These are phyloP conservation scores for Gnomoniopsis smithogilvyi DNA, from an alignment of 2,329 filamentous ascomycete species.

Conservation along the genomic window DNA sequence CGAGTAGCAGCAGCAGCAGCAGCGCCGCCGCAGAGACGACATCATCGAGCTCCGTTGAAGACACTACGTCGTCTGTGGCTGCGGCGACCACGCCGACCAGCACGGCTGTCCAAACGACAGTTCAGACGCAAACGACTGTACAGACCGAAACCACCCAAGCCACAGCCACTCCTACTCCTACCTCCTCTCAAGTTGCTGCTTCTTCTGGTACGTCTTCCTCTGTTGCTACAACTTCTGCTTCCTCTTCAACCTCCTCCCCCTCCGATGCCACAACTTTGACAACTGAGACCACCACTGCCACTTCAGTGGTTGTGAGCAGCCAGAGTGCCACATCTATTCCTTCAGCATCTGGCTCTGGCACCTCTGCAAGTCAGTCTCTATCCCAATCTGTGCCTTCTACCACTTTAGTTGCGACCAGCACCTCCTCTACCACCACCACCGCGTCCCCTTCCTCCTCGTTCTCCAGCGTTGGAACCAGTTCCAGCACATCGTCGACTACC, in stretches of 20 bases:
- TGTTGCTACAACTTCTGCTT: slow-evolving; percentile 17
- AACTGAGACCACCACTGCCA: slow-evolving; percentile 23
- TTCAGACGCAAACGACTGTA: slow-evolving; percentile 22
- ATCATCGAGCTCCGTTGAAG: neutral
- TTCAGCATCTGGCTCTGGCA: slow-evolving; percentile 7
- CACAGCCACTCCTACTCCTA: slow-evolving; percentile 24
- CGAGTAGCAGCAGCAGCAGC: slow-evolving; percentile 16
- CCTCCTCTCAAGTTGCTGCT: slow-evolving; percentile 19
- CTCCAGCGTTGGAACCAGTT: neutral
- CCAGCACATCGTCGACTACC: slow-evolving; percentile 7
- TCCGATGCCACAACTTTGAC: slow-evolving; percentile 25
- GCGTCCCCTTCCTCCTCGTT: neutral
- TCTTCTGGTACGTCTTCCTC: slow-evolving; percentile 28
- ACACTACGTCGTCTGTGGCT: slow-evolving; percentile 16
- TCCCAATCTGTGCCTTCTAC: slow-evolving; percentile 22
- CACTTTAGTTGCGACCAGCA: slow-evolving; percentile 15
- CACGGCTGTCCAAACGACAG: slow-evolving; percentile 18
- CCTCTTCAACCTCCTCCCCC: slow-evolving; percentile 18
- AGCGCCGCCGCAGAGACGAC: slow-evolving; percentile 5
- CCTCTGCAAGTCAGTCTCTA: slow-evolving; percentile 21
- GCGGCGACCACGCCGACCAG: slow-evolving; percentile 22
- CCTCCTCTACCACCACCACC: slow-evolving; percentile 15
- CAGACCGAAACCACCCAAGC: slow-evolving; percentile 20
- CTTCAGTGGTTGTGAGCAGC: slow-evolving; percentile 20
- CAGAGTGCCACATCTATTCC: slow-evolving; percentile 15